A percentile compares a stretch with the other conserved stretches of the same genome.
Evolutionary conservation across 495 filamentous ascomycete genomes (phyloP).

Genomic region (Apiosordaria backusii): DNA sequence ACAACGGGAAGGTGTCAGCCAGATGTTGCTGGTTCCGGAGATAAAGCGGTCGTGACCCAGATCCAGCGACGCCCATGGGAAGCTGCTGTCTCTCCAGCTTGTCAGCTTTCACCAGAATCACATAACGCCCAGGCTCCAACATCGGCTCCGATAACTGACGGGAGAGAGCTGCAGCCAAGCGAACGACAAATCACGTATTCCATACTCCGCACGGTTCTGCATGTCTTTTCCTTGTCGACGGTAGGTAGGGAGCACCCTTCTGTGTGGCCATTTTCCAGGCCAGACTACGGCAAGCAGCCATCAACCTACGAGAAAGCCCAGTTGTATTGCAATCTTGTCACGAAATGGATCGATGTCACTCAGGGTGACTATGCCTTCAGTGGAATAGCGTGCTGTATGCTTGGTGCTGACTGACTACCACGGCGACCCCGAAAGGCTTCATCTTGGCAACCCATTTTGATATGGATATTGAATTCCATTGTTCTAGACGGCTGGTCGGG

Average conservation of each 20-base stretch:
- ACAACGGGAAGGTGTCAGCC: constrained; percentile 12
- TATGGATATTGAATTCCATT: neutral
- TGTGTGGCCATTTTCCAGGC: neutral
- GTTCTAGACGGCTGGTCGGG: neutral
- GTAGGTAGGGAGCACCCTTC: neutral
- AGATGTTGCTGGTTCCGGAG: neutral
- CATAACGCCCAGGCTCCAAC: neutral
- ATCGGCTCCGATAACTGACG: constrained; percentile 3
- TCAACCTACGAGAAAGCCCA: neutral
- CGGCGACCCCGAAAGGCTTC: neutral
- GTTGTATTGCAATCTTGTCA: neutral
- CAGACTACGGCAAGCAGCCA: neutral
- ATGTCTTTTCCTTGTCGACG: neutral
- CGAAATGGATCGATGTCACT: neutral
- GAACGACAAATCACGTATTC: neutral
- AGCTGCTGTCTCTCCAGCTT: constrained; percentile 6
- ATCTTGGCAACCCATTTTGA: neutral
- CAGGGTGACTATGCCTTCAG: no score
- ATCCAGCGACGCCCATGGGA: constrained; percentile 5
- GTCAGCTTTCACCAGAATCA: neutral
- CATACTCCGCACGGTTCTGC: neutral
- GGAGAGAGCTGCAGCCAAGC: neutral
- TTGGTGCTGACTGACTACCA: neutral
- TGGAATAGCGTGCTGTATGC: neutral
- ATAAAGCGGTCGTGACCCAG: constrained; percentile 9